Evolutionary conservation across 768 basidiomycete genomes (phyloP).

Genomic region (Nevesoporus exiguus): DNA sequence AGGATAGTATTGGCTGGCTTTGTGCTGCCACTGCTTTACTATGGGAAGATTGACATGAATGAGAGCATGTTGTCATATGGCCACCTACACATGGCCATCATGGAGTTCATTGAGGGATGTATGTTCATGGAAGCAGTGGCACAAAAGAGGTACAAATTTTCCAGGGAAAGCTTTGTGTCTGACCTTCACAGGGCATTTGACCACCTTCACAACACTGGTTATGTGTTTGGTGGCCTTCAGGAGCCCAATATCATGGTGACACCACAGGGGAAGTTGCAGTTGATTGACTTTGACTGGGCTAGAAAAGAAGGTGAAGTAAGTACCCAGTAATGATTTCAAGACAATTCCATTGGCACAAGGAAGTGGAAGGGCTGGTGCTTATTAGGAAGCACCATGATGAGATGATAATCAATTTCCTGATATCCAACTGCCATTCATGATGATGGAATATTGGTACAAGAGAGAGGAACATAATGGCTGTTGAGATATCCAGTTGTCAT

Average conservation of each 20-base stretch:
- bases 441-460: no score
- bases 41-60: no score
- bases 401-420: constrained; percentile 11
- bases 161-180: constrained; percentile 7
- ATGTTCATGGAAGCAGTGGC: background rate
- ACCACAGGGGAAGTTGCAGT: background rate
- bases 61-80: no score
- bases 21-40: no score
- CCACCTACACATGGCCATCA: no score
- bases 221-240: constrained; percentile 40
- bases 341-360: background rate
- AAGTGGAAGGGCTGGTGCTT: background rate
- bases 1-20: no score
- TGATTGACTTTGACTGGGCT: constrained; percentile 10
- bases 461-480: no score
- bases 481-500: no score
- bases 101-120: background rate
- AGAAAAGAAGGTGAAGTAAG: background rate
- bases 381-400: constrained; percentile 7
- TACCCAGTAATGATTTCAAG: background rate
- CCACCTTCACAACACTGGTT: constrained; percentile 28
- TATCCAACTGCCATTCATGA: no score
- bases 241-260: constrained; percentile 32
- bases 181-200: constrained; percentile 21
- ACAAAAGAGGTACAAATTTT: background rate